These are phyloP conservation scores for Cicer arietinum DNA, from an alignment of 306 rosid genomes.

Conservation along the genomic window DNA sequence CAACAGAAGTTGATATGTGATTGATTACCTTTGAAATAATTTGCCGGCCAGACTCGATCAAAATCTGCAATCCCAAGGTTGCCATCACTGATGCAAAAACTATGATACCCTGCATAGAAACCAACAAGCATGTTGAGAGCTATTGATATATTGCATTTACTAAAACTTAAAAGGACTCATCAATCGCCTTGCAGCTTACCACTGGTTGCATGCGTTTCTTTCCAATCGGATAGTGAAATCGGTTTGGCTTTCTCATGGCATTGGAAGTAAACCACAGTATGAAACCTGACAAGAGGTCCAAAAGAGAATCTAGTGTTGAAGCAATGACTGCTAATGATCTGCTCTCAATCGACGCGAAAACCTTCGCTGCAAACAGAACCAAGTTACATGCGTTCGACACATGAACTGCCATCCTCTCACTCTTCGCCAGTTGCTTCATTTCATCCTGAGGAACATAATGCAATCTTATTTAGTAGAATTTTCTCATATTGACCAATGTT, in stretches of 20 bases:
- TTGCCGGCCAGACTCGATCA: constrained; percentile 68
- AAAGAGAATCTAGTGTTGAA: constrained; percentile 82
- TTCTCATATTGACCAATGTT: background rate
- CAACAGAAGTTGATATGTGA: background rate
- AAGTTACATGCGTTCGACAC: constrained; percentile 66
- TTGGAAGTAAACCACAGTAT: constrained; percentile 80
- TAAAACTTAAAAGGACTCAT: background rate
- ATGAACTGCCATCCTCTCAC: constrained; percentile 66
- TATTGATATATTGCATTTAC: background rate
- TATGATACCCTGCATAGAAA: constrained; percentile 73
- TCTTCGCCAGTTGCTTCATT: constrained; percentile 68
- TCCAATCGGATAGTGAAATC: constrained; percentile 78
- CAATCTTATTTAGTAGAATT: background rate
- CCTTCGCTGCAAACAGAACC: constrained; percentile 73
- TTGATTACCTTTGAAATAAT: constrained; percentile 51
- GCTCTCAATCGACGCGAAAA: constrained; percentile 74
- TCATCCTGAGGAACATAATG: constrained; percentile 61
- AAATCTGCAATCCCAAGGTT: constrained; percentile 76
- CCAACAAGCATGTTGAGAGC: background rate
- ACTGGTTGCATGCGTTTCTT: constrained; percentile 90
- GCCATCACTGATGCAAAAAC: constrained; percentile 95
- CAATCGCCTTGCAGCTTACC: constrained; percentile 50
- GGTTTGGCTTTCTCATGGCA: constrained; percentile 77
- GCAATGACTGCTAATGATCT: constrained; percentile 81
- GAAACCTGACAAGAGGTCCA: constrained; percentile 87